phyloP scores from a whole-genome alignment of 1,139 yeast species.

The Sugiyamaella novakii region DNA sequence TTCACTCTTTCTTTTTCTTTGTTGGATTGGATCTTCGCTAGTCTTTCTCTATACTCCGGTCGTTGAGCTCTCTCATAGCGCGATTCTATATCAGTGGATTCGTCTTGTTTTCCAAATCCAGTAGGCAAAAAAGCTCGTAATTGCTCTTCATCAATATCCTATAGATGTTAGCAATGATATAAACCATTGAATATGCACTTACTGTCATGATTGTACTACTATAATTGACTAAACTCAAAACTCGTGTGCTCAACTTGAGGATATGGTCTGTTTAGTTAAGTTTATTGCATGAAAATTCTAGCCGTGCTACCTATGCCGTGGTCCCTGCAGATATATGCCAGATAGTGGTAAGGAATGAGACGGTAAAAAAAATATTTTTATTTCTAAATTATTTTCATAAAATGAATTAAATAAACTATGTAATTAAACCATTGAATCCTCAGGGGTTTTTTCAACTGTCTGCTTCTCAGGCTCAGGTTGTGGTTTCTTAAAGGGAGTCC shows the following conservation, averaged over 20 bases:
- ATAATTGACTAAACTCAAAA: too few relatives aligned
- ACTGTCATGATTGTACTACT: constrained; percentile 12
- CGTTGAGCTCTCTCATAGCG: constrained; percentile 26
- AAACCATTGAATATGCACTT: neutral
- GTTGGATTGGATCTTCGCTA: neutral
- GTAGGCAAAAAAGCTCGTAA: constrained; percentile 20
- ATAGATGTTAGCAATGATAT: neutral
- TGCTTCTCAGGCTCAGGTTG: neutral
- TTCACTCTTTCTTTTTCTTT: constrained; percentile 7
- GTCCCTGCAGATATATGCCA: constrained; percentile 1
- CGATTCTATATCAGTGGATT: constrained; percentile 16
- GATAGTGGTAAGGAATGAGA: neutral
- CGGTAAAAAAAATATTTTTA: neutral
- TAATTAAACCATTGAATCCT: constrained; percentile 9
- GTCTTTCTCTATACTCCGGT: constrained; percentile 26
- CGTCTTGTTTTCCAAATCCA: constrained; percentile 27
- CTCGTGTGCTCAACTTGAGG: too few relatives aligned
- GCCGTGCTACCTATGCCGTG: neutral
- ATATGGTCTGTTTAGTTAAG: too few relatives aligned
- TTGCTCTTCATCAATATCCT: constrained; percentile 12
- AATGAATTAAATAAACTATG: too few relatives aligned
- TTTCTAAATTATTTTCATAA: too few relatives aligned
- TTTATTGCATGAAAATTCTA: too few relatives aligned
- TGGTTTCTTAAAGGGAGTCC: constrained; percentile 44
- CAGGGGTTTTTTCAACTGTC: neutral